A percentile compares a stretch with the other conserved stretches of the same genome.
Conservation (phyloP, 176 grass and related monocot genomes). For the Triticum timopheevii region DNA sequence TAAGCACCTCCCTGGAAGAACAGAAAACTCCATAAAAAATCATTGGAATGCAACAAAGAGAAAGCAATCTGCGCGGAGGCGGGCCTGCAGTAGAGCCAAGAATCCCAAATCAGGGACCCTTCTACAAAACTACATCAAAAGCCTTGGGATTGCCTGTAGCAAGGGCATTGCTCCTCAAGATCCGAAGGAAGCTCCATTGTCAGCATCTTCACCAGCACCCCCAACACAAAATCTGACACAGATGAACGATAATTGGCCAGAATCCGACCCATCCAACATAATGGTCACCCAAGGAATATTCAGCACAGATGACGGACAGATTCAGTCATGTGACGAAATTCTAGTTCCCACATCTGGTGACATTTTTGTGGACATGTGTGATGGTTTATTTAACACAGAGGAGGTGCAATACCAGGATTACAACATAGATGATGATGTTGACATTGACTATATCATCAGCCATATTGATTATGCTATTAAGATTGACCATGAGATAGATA, state of each 20-base stretch:
- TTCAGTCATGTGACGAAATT: conserved; percentile 20
- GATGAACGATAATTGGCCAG: neutral
- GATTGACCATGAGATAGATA: conserved; percentile 30
- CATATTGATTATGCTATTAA: conserved; percentile 39
- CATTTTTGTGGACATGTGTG: conserved; percentile 37
- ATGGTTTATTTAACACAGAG: conserved; percentile 32
- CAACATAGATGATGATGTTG: conserved; percentile 19
- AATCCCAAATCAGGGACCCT: conserved; percentile 53
- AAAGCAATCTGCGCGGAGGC: conserved; percentile 50
- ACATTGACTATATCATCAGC: conserved; percentile 37
- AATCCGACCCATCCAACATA: neutral
- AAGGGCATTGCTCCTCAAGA: neutral
- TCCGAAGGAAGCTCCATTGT: neutral
- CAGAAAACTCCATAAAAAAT: conserved; percentile 96
- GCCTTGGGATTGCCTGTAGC: conserved; percentile 42
- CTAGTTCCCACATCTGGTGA: conserved; percentile 32
- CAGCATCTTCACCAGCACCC: neutral
- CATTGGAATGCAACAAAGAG: conserved; percentile 97
- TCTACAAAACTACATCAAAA: conserved; percentile 82
- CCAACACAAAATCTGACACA: neutral
- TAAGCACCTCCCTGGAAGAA: conserved; percentile 75
- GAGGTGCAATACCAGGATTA: conserved; percentile 29
- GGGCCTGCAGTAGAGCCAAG: conserved; percentile 43
- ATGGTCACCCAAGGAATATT: neutral
- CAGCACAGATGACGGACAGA: neutral